Conservation (phyloP, 805 yeast genomes). For the Suhomyces sp. region DNA sequence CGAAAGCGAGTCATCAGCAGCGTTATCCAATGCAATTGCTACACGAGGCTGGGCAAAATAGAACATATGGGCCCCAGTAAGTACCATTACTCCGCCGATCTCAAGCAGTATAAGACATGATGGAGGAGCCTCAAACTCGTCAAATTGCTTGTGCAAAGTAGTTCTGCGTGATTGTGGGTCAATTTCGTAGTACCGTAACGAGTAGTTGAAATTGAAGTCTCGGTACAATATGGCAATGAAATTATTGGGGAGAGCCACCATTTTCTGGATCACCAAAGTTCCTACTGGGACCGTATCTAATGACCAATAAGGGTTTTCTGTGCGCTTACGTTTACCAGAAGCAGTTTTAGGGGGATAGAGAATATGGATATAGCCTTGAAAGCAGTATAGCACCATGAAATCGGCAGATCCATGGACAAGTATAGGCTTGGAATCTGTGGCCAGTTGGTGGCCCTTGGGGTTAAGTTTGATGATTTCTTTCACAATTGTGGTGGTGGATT, state of each 20-base stretch:
- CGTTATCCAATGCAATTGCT: conserved; percentile 7
- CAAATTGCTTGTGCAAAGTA: conserved; percentile 19
- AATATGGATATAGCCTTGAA: conserved; percentile 10
- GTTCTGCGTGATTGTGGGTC: conserved; percentile 6
- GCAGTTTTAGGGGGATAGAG: neutral
- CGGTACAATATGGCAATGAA: conserved; percentile 30
- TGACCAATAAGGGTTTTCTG: conserved; percentile 1
- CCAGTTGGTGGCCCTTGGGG: conserved; percentile 21
- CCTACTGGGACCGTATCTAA: conserved; percentile 16
- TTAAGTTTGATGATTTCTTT: conserved; percentile 11
- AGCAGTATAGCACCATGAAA: conserved; percentile 18
- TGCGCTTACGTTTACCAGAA: neutral
- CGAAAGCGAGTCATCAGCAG: conserved; percentile 11
- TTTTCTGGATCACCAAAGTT: conserved; percentile 14
- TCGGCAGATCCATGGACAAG: conserved; percentile 12
- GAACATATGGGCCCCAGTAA: conserved; percentile 24
- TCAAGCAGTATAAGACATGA: conserved; percentile 19
- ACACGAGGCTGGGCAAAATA: conserved; percentile 23
- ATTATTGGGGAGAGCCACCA: conserved; percentile 9
- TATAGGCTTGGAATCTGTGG: conserved; percentile 20
- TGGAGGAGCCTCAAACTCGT: conserved; percentile 30
- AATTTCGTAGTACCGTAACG: conserved; percentile 29
- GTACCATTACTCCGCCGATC: conserved; percentile 26
- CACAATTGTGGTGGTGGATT: neutral
- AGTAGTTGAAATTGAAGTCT: conserved; percentile 31